These are phyloP conservation scores for Apiosordaria backusii DNA, from an alignment of 495 filamentous ascomycete genomes.

Conservation along the genomic window DNA sequence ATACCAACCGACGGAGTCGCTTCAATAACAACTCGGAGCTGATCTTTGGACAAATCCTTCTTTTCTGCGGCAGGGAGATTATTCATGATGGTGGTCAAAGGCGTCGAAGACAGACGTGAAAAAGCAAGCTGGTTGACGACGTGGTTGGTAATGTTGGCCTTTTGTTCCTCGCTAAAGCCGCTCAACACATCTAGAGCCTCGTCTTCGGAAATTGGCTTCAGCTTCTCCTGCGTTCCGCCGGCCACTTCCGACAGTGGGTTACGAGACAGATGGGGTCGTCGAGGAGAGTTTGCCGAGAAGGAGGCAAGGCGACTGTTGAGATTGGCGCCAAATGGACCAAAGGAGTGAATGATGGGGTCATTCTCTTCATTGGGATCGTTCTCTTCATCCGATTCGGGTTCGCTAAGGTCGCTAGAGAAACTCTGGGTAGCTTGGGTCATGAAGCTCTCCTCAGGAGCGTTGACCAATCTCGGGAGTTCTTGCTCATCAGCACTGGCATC, in stretches of 20 bases:
- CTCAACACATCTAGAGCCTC: conserved; percentile 7
- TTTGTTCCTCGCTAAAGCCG: conserved; percentile 30
- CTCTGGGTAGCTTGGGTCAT: conserved; percentile 39
- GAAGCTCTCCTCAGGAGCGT: conserved; percentile 28
- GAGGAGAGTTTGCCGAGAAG: conserved; percentile 59
- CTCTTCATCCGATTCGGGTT: conserved; percentile 56
- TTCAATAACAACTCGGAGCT: conserved; percentile 68
- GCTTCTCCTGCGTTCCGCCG: conserved; percentile 11
- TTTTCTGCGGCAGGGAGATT: conserved; percentile 71
- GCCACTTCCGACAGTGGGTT: conserved; percentile 7
- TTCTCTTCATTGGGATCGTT: conserved; percentile 89
- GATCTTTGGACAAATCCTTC: conserved; percentile 53
- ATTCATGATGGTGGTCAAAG: conserved; percentile 79
- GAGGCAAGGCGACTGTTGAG: conserved; percentile 74
- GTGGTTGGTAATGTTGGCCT: conserved; percentile 63
- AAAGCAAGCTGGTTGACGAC: conserved; percentile 94
- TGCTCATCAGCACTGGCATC: conserved; percentile 50
- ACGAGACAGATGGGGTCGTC: conserved; percentile 8
- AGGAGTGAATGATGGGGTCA: conserved; percentile 84
- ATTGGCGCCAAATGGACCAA: conserved; percentile 82
- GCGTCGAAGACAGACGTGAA: conserved; percentile 88
- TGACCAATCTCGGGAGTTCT: conserved; percentile 31
- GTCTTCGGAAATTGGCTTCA: conserved; percentile 14
- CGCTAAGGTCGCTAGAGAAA: conserved; percentile 59
- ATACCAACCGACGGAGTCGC: conserved; percentile 74